Conservation (phyloP, 176 grass and related monocot genomes). For the Triticum urartu region DNA sequence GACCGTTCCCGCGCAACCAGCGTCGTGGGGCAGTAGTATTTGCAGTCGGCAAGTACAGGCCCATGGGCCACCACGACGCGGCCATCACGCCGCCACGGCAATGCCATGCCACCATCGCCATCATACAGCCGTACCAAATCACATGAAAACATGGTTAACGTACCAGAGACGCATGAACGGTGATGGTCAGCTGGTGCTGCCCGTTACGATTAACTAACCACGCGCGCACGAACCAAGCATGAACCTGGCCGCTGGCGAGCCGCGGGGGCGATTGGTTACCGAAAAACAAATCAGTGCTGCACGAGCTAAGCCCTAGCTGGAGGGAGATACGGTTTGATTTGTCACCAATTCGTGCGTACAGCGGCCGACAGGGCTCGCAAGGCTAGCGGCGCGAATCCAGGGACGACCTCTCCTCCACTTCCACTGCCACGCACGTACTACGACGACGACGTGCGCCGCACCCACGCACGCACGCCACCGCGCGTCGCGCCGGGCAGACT, state of each 20-base stretch:
- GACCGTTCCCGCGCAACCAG: not conserved
- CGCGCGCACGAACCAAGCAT: not conserved
- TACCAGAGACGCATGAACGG: not conserved
- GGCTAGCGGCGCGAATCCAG: not conserved
- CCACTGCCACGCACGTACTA: not conserved
- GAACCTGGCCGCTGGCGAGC: not conserved
- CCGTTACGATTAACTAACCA: too few relatives aligned
- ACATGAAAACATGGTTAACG: not conserved
- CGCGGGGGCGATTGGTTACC: not conserved
- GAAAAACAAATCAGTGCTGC: not conserved
- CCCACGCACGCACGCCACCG: too few relatives aligned
- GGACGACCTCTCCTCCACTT: not conserved
- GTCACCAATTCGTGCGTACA: not conserved
- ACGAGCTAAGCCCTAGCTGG: not conserved
- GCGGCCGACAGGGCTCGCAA: not conserved
- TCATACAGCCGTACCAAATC: not conserved
- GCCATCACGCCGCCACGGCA: not conserved
- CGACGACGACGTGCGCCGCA: conserved; percentile 10
- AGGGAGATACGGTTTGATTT: not conserved
- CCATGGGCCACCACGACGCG: not conserved
- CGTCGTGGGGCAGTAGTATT: not conserved
- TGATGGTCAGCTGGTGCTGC: not conserved
- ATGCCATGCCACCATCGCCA: not conserved
- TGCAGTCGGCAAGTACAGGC: not conserved
- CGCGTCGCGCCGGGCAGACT: too few relatives aligned